Conservation (phyloP, 768 basidiomycete genomes). For the Podaxis rugospora region DNA sequence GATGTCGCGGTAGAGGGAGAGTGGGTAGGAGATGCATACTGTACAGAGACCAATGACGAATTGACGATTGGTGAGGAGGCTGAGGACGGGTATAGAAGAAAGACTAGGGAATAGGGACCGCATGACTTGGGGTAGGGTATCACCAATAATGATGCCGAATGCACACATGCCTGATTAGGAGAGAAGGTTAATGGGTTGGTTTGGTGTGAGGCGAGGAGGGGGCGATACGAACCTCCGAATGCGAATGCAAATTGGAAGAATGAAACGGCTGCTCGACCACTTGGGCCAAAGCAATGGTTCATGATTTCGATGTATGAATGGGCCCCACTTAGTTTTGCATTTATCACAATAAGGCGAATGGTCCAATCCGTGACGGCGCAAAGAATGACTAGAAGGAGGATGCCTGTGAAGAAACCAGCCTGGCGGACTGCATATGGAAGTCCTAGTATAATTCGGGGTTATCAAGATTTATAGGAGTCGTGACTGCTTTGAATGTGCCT, state of each 20-base stretch:
- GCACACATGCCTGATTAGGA: constrained; percentile 82
- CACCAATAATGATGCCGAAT: constrained; percentile 96
- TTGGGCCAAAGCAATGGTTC: constrained; percentile 87
- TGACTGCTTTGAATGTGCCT: constrained; percentile 13
- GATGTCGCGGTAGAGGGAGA: constrained; percentile 95
- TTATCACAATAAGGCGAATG: constrained; percentile 90
- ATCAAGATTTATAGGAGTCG: neutral
- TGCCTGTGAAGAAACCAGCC: constrained; percentile 89
- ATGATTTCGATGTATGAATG: constrained; percentile 93
- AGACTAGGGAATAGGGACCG: constrained; percentile 76
- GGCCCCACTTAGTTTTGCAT: constrained; percentile 92
- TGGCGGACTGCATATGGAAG: constrained; percentile 92
- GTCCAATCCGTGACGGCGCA: constrained; percentile 96
- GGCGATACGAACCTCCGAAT: constrained; percentile 69
- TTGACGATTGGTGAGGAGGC: constrained; percentile 77
- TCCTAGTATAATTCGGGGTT: constrained; percentile 37
- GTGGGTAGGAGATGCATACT: constrained; percentile 84
- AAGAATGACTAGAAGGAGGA: constrained; percentile 75
- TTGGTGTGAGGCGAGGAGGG: neutral
- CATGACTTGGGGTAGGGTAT: constrained; percentile 94
- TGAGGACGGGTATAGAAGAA: constrained; percentile 64
- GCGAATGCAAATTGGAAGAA: constrained; percentile 98
- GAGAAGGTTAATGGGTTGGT: neutral
- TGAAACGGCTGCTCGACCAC: constrained; percentile 90
- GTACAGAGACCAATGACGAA: constrained; percentile 90